Conservation (phyloP, 2,329 filamentous ascomycete species). For the Neodidymelliopsis sp. region DNA sequence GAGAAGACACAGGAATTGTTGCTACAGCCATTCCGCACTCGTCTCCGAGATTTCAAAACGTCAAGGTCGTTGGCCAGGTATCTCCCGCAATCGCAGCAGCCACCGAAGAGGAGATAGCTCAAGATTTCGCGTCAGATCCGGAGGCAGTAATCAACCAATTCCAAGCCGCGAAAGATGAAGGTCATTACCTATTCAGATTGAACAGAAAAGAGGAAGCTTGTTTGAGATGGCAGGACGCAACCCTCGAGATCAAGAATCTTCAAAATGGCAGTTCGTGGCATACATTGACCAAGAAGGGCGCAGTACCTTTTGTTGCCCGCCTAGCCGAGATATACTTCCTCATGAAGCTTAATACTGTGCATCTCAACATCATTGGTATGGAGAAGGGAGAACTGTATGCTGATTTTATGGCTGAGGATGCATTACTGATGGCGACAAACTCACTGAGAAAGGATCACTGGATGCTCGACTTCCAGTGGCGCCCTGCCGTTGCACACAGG, state of each 20-base stretch:
- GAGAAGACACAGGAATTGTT: conserved; percentile 24
- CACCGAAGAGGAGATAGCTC: conserved; percentile 13
- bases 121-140: conserved; percentile 21
- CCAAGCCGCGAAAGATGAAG: conserved; percentile 19
- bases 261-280: conserved; percentile 18
- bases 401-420: conserved; percentile 4
- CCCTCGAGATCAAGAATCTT: conserved; percentile 20
- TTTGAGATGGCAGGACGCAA: conserved; percentile 21
- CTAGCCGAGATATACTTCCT: conserved; percentile 26
- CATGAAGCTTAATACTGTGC: conserved; percentile 25
- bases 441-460: conserved; percentile 16
- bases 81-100: conserved; percentile 14
- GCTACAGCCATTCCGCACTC: conserved; percentile 21
- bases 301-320: conserved; percentile 17
- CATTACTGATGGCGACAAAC: neutral
- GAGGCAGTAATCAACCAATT: conserved; percentile 14
- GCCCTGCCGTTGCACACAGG: conserved; percentile 3
- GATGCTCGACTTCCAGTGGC: conserved; percentile 16
- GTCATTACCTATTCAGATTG: conserved; percentile 11
- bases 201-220: conserved; percentile 2
- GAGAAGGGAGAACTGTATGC: conserved; percentile 1
- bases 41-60: conserved; percentile 20
- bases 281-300: conserved; percentile 10
- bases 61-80: conserved; percentile 17
- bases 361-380: conserved; percentile 14